Base-by-base conservation (phyloP, 805 yeast species). In the Starmerella sirachaensis region DNA sequence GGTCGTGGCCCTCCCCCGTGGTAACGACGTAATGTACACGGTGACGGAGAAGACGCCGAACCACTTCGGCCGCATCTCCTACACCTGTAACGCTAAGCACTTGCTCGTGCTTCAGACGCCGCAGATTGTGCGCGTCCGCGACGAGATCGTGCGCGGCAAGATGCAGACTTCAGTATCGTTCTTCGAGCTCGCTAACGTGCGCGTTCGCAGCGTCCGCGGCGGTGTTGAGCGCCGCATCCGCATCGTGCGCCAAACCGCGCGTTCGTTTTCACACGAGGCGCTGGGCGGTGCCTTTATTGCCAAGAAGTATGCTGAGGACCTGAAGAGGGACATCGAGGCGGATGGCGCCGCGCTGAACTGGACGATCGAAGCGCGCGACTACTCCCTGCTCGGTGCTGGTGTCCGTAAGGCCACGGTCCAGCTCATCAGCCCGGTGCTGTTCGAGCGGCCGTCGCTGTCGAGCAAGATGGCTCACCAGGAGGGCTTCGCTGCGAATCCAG, bases 1-100 rank as follows among this genome's bases (percentile, higher is more conserved):
- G 13, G 69, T 68, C 27, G 57, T 58, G 25, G 61, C 55, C 18
- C 54, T 67, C 31, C 63, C 66, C 35, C 58, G 69, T 46, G 72
- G 70, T 46, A 44, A 40, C 16, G 70, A 65, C 37, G 52, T 55
- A 13, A 68, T 68, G 59, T 68, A 61, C 48, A 49, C 55, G 19
- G 59, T 68, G 23, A 29, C 47, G 11, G 63, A 63, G 37, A 44
- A 38, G 24, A 33, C 26, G 19, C 35, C 40, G 25, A 49, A 25
- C 19, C 29, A 17, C 14, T 35, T 33, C 24, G 34, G 42, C 8
- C 18, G 10, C 12, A 36, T 55, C 29, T 42, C 50, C 22, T 64
- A 46, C 51, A 47, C 51, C 30, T 61, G 67, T 53, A 58, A 60
- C 35, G 62, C 63, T 29, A 54, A 57, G 14, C 72, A 66, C 47